phyloP scores from a whole-genome alignment of 2,329 filamentous ascomycete species.

The Diplocarpon rosae region DNA sequence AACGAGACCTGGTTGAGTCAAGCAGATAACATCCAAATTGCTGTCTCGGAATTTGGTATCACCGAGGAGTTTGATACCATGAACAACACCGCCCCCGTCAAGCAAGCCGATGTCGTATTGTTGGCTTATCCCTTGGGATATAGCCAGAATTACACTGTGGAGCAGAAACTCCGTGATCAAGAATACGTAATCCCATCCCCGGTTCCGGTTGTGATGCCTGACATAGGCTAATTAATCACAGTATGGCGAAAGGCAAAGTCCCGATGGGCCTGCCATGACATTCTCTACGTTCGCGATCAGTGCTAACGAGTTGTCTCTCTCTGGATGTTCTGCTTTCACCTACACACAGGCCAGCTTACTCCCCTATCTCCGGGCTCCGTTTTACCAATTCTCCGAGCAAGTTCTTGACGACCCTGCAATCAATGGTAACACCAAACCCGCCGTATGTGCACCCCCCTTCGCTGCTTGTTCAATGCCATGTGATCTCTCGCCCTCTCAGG shows the following conservation, averaged over 20 bases:
- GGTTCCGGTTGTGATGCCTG: neutral
- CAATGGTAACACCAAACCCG: constrained; percentile 39
- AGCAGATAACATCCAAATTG: constrained; percentile 43
- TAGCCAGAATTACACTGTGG: constrained; percentile 40
- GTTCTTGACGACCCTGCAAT: constrained; percentile 45
- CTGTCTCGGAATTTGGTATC: constrained; percentile 43
- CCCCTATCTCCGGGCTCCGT: constrained; percentile 55
- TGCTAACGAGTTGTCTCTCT: constrained; percentile 52
- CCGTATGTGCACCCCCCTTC: neutral
- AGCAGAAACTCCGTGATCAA: constrained; percentile 38
- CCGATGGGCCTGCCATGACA: constrained; percentile 62
- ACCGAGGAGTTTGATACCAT: constrained; percentile 54
- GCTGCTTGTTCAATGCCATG: no score
- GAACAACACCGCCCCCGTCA: constrained; percentile 55
- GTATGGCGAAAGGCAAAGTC: constrained; percentile 58
- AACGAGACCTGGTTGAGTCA: constrained; percentile 50
- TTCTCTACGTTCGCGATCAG: constrained; percentile 59
- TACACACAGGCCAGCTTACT: constrained; percentile 53
- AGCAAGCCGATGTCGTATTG: constrained; percentile 61
- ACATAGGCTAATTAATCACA: constrained; percentile 16
- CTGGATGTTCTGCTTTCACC: constrained; percentile 57
- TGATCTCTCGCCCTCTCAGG: no score
- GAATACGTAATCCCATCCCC: constrained; percentile 38
- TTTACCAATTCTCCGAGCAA: constrained; percentile 63
- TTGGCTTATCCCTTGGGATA: constrained; percentile 55